phyloP scores from a whole-genome alignment of 2,329 filamentous ascomycete species.

The Cadophora luteo-olivacea region DNA sequence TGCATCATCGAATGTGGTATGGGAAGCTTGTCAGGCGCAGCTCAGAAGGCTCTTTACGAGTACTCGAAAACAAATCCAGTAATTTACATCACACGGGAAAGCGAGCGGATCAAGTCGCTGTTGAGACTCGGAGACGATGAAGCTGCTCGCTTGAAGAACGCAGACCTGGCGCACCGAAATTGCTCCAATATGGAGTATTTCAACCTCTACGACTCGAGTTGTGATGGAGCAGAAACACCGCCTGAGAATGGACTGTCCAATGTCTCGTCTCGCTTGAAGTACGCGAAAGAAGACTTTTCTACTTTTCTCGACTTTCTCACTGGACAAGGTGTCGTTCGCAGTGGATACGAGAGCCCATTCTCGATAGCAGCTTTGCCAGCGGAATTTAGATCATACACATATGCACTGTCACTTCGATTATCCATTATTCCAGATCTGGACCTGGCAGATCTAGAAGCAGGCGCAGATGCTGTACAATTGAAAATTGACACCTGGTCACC shows the following conservation, averaged over 20 bases:
- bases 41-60: slow-evolving; percentile 62
- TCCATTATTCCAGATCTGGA: slow-evolving; percentile 61
- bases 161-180: slow-evolving; percentile 52
- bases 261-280: slow-evolving; percentile 55
- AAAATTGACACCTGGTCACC: slow-evolving; percentile 64
- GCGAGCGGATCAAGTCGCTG: slow-evolving; percentile 62
- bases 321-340: slow-evolving; percentile 57
- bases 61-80: slow-evolving; percentile 72
- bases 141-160: slow-evolving; percentile 50
- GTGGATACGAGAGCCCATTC: slow-evolving; percentile 65
- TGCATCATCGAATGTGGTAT: slow-evolving; percentile 75
- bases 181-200: slow-evolving; percentile 74
- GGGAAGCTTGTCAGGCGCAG: slow-evolving; percentile 54
- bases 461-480: slow-evolving; percentile 65
- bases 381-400: slow-evolving; percentile 67
- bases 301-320: slow-evolving; percentile 64
- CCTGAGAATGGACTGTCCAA: slow-evolving; percentile 52
- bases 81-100: slow-evolving; percentile 72
- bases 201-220: slow-evolving; percentile 53
- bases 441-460: slow-evolving; percentile 60
- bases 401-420: slow-evolving; percentile 67
- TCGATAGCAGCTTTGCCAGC: slow-evolving; percentile 64
- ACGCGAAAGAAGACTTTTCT: slow-evolving; percentile 65
- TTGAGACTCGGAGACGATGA: slow-evolving; percentile 52
- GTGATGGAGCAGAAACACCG: slow-evolving; percentile 47